Percentiles rank a stretch among this genome's conserved stretches.
These are phyloP conservation scores for Pseudocercospora pini-densiflorae DNA, from an alignment of 2,329 filamentous ascomycete species.

Conservation along the genomic window DNA sequence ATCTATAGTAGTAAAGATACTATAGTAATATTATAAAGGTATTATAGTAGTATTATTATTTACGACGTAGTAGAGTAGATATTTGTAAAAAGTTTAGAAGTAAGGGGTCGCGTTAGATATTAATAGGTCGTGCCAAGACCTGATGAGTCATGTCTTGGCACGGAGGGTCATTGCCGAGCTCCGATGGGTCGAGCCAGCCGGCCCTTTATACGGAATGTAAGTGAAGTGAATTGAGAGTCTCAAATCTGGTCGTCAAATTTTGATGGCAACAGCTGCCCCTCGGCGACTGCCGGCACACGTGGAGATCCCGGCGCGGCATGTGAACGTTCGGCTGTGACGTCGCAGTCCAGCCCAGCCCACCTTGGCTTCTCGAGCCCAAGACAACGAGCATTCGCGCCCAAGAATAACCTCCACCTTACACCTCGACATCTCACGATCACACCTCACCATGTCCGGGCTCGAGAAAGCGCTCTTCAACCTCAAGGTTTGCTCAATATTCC, in stretches of 20 bases:
- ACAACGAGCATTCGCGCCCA: conserved; percentile 1
- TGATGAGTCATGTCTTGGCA: too few relatives aligned
- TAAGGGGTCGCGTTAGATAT: too few relatives aligned
- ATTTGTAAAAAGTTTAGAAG: too few relatives aligned
- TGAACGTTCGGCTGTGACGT: conserved; percentile 12
- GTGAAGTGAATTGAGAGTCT: not conserved
- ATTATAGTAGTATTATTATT: too few relatives aligned
- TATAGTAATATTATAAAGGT: too few relatives aligned
- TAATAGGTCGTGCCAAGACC: too few relatives aligned
- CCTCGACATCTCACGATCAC: not conserved
- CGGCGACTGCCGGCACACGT: not conserved
- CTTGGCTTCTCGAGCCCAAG: conserved; percentile 7
- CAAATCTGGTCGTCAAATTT: not conserved
- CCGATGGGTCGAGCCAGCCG: too few relatives aligned
- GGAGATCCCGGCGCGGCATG: conserved; percentile 10
- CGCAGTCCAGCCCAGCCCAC: conserved; percentile 16
- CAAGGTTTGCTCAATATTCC: conserved; percentile 50
- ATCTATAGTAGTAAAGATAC: too few relatives aligned
- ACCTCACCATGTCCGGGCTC: conserved; percentile 59
- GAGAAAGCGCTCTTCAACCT: conserved; percentile 67
- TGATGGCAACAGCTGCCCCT: not conserved
- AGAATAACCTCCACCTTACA: not conserved
- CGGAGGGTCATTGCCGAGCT: too few relatives aligned
- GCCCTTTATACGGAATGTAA: not conserved
- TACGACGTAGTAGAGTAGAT: too few relatives aligned